phyloP scores from a whole-genome alignment of 805 yeast genomes.

The Metschnikowia orientalis region DNA sequence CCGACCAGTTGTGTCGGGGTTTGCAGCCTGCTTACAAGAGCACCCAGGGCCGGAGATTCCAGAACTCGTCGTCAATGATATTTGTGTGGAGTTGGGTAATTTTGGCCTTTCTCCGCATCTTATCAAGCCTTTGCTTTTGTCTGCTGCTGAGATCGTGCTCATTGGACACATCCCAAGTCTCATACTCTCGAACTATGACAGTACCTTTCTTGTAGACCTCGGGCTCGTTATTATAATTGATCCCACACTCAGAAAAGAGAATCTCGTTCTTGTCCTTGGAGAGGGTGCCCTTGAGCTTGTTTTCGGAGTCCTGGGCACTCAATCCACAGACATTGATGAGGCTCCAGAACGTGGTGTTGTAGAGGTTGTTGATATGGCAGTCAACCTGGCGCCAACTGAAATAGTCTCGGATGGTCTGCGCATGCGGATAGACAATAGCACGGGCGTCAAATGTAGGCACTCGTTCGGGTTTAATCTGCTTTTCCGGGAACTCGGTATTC shows the following conservation, averaged over 20 bases:
- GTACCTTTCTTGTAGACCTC: conserved; percentile 88
- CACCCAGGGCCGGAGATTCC: conserved; percentile 46
- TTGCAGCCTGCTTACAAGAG: conserved; percentile 1
- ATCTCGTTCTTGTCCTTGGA: conserved; percentile 87
- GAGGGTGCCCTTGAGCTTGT: conserved; percentile 67
- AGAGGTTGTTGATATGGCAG: conserved; percentile 90
- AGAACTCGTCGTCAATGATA: conserved; percentile 58
- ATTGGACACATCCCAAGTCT: conserved; percentile 15
- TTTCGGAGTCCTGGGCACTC: conserved; percentile 78
- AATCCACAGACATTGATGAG: conserved; percentile 66
- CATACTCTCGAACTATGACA: conserved; percentile 47
- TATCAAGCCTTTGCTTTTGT: conserved; percentile 48
- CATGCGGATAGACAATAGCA: conserved; percentile 78
- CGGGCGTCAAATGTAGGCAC: conserved; percentile 90
- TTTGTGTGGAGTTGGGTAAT: conserved; percentile 52
- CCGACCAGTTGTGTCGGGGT: no score
- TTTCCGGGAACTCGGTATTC: conserved; percentile 52
- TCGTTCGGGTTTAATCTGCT: conserved; percentile 44
- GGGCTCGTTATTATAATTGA: conserved; percentile 88
- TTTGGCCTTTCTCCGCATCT: conserved; percentile 45
- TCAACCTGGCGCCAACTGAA: conserved; percentile 95
- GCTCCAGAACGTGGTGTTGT: conserved; percentile 91
- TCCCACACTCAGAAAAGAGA: conserved; percentile 67
- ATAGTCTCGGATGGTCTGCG: conserved; percentile 64
- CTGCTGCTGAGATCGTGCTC: conserved; percentile 29